These are phyloP conservation scores for Lactuca saligna DNA, from an alignment of 129 eudicot genomes.

Conservation along the genomic window DNA sequence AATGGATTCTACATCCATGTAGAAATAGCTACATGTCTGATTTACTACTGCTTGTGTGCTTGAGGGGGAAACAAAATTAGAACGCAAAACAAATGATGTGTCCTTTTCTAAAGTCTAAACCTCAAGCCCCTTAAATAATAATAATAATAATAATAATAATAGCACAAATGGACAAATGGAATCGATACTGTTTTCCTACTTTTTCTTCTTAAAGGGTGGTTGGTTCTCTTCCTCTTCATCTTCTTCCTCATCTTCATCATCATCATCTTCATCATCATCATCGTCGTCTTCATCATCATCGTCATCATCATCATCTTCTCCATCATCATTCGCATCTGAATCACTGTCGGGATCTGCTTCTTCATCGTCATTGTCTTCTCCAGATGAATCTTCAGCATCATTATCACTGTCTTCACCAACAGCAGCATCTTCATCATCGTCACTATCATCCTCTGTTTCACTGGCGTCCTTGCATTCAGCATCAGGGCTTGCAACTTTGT, in stretches of 20 bases:
- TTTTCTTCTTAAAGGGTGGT: conserved; percentile 33
- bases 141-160: background rate
- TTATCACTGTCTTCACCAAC: conserved; percentile 34
- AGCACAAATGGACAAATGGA: background rate
- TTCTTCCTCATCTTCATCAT: conserved; percentile 22
- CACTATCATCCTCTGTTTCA: conserved; percentile 44
- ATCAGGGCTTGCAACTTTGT: conserved; percentile 27
- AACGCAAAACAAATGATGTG: background rate
- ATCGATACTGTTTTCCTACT: conserved; percentile 18
- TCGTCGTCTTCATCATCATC: conserved; percentile 9
- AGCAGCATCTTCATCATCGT: conserved; percentile 42
- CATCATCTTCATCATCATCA: conserved; percentile 2
- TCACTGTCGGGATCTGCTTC: conserved; percentile 23
- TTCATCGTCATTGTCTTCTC: conserved; percentile 43
- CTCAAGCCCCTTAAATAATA: background rate
- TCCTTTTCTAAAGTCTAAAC: conserved; percentile 12
- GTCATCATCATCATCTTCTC: conserved; percentile 11
- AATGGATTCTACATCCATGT: conserved; percentile 5
- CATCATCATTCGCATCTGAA: conserved; percentile 18
- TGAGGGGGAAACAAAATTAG: background rate
- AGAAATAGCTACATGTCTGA: conserved; percentile 18
- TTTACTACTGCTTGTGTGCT: background rate
- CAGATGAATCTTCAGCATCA: conserved; percentile 44
- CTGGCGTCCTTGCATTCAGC: conserved; percentile 45
- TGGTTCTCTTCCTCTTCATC: conserved; percentile 34